These are phyloP conservation scores for Ampelomyces quisqualis DNA, from an alignment of 2,329 filamentous ascomycete species.

Conservation along the genomic window DNA sequence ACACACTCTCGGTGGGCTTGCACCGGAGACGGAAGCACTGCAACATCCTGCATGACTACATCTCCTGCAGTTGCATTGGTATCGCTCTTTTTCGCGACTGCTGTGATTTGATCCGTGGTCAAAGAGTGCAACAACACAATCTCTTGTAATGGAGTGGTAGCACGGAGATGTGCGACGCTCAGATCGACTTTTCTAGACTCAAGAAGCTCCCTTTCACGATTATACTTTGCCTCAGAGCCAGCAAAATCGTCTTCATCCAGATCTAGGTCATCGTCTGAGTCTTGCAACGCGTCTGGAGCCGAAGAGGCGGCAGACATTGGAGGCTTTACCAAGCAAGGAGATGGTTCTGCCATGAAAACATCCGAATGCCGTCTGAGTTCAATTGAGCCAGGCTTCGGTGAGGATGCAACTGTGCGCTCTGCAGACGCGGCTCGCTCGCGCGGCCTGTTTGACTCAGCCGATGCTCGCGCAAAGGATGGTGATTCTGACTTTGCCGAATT, in stretches of 20 bases:
- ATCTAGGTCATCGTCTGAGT: constrained; percentile 52
- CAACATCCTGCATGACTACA: constrained; percentile 20
- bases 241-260: constrained; percentile 50
- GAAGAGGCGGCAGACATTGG: constrained; percentile 35
- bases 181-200: constrained; percentile 49
- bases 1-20: constrained; percentile 19
- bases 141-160: constrained; percentile 47
- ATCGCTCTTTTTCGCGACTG: constrained; percentile 3
- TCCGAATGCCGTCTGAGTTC: constrained; percentile 39
- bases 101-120: constrained; percentile 33
- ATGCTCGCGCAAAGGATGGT: constrained; percentile 18
- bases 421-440: constrained; percentile 27
- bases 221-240: constrained; percentile 50
- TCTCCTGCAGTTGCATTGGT: constrained; percentile 14
- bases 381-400: constrained; percentile 31
- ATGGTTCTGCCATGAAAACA: constrained; percentile 38
- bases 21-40: constrained; percentile 9
- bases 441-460: constrained; percentile 16
- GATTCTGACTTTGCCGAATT: constrained; percentile 30
- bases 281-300: constrained; percentile 37
- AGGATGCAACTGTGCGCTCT: constrained; percentile 20
- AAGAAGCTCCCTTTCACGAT: constrained; percentile 48
- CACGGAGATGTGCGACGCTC: constrained; percentile 45
- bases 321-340: constrained; percentile 29
- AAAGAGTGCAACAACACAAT: constrained; percentile 47